A percentile compares a stretch with the other conserved stretches of the same genome.
Conservation (phyloP, 108 stramenopile species). For the Pelagomonas calceolata region DNA sequence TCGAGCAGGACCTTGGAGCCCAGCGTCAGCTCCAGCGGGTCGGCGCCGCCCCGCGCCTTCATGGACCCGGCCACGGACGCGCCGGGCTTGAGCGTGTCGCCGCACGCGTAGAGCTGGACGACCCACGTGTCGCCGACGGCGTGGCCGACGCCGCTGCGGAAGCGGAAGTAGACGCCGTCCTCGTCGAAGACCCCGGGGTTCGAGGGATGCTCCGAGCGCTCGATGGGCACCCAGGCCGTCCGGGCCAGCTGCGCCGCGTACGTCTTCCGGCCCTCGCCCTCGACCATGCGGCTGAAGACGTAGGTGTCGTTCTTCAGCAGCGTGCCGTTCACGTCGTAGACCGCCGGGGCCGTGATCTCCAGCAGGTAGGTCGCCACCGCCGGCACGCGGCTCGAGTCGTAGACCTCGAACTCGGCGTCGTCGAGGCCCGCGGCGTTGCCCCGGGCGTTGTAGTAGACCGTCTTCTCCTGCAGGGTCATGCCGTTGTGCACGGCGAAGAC, state of each 20-base stretch:
- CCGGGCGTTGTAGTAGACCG: neutral
- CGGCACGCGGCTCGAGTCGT: too few relatives aligned
- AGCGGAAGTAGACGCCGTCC: conserved; percentile 4
- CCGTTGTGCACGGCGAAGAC: neutral
- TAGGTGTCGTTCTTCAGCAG: too few relatives aligned
- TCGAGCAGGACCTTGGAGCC: too few relatives aligned
- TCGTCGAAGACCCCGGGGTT: too few relatives aligned
- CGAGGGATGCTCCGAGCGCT: too few relatives aligned
- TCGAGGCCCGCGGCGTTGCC: conserved; percentile 11
- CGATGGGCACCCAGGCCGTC: too few relatives aligned
- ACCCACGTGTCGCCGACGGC: conserved; percentile 19
- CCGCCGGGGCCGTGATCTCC: too few relatives aligned
- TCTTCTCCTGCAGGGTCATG: neutral
- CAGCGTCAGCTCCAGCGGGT: conserved; percentile 5
- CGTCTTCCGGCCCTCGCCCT: too few relatives aligned
- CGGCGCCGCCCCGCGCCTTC: neutral
- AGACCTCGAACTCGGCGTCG: conserved; percentile 8
- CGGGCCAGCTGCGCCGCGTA: too few relatives aligned
- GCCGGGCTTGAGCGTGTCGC: conserved; percentile 8
- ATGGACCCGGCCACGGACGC: conserved; percentile 8
- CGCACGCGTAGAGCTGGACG: conserved; percentile 23
- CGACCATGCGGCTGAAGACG: too few relatives aligned
- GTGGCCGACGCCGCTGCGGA: conserved; percentile 5
- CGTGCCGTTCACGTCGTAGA: too few relatives aligned
- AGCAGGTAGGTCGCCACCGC: too few relatives aligned